phyloP scores from a whole-genome alignment of 257 asterid species.

The Solanum ossicruentum region DNA sequence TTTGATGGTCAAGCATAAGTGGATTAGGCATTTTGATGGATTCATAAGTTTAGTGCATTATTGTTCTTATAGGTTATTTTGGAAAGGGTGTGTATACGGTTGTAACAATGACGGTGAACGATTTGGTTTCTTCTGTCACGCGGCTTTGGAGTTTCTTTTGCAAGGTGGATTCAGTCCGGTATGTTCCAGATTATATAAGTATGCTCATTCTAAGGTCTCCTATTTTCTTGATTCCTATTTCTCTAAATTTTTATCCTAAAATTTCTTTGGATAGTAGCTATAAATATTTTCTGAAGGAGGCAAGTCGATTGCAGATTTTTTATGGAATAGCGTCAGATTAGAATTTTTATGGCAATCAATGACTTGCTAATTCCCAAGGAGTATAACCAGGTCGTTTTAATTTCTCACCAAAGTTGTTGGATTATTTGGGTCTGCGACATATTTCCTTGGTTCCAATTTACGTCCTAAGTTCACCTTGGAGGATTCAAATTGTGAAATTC shows the following conservation, averaged over 20 bases:
- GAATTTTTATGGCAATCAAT: not conserved
- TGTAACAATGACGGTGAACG: slow-evolving; percentile 77
- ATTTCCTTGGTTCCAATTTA: not conserved
- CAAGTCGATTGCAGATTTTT: not conserved
- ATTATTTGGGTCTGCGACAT: not conserved
- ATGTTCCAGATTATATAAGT: slow-evolving; percentile 18
- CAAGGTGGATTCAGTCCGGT: slow-evolving; percentile 92
- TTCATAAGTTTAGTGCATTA: slow-evolving; percentile 3
- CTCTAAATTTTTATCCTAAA: not conserved
- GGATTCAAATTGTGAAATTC: not conserved
- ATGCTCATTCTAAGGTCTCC: not conserved
- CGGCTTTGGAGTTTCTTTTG: slow-evolving; percentile 94
- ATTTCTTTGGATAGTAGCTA: not conserved
- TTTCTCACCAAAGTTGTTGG: not conserved
- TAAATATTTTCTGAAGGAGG: not conserved
- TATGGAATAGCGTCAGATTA: not conserved
- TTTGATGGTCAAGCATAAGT: not conserved
- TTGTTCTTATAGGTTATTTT: slow-evolving; percentile 52
- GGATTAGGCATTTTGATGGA: not conserved
- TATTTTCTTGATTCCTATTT: not conserved
- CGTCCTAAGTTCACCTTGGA: not conserved
- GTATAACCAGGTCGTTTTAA: not conserved
- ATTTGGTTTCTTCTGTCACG: slow-evolving; percentile 93
- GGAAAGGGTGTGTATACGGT: slow-evolving; percentile 82
- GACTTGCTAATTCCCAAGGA: not conserved